phyloP scores from a whole-genome alignment of 768 basidiomycete species.

The Phlegmacium glaucopus region DNA sequence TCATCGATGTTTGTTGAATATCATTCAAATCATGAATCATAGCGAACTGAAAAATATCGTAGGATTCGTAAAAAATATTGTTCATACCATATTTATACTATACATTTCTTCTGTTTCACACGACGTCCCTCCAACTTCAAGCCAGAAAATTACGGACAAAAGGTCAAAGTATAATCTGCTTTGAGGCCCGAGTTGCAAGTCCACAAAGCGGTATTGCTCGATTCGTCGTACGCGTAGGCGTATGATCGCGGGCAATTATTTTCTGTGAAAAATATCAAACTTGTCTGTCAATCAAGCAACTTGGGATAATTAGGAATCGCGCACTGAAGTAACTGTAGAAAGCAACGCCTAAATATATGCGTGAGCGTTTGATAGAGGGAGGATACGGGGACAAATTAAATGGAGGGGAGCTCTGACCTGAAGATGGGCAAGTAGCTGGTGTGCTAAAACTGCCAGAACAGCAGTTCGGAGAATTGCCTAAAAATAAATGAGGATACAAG shows the following conservation, averaged over 20 bases:
- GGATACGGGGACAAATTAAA: conserved; percentile 7
- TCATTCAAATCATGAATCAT: too few relatives aligned
- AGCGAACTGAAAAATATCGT: too few relatives aligned
- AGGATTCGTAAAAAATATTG: too few relatives aligned
- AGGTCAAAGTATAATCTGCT: conserved; percentile 48
- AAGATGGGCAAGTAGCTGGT: conserved; percentile 52
- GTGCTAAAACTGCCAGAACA: conserved; percentile 56
- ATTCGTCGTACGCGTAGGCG: conserved; percentile 55
- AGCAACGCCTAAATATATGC: conserved; percentile 19
- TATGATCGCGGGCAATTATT: conserved; percentile 44
- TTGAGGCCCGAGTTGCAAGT: conserved; percentile 38
- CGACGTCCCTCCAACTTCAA: too few relatives aligned
- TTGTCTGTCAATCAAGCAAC: not conserved
- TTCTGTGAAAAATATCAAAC: conserved; percentile 17
- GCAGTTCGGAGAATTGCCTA: conserved; percentile 60
- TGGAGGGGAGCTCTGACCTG: conserved; percentile 18
- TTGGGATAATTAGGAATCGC: not conserved
- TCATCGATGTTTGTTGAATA: too few relatives aligned
- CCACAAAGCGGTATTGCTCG: conserved; percentile 48
- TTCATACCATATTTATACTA: too few relatives aligned
- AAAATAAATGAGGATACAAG: not conserved
- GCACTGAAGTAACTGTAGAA: conserved; percentile 37
- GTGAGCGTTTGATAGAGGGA: conserved; percentile 23
- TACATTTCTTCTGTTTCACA: too few relatives aligned
- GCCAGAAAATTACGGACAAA: conserved; percentile 34